These are phyloP conservation scores for Ceratocystis cubensis DNA, from an alignment of 2,329 filamentous ascomycete species.

Conservation along the genomic window DNA sequence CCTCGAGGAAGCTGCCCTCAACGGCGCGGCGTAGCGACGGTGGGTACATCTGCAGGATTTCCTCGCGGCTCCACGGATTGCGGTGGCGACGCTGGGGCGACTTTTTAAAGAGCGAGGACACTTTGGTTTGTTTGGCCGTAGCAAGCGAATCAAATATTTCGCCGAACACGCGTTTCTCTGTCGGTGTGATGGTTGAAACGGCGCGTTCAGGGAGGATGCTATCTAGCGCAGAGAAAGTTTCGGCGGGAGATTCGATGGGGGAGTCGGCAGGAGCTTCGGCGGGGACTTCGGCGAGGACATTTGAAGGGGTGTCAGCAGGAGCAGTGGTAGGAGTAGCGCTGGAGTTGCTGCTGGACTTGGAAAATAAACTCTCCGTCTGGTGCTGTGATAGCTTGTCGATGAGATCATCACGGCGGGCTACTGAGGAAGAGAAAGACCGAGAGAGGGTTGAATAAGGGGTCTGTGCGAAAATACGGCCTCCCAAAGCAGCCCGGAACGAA, in stretches of 20 bases:
- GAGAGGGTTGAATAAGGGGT: neutral
- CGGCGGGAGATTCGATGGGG: neutral
- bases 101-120: conserved; percentile 8
- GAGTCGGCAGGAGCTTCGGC: neutral
- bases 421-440: neutral
- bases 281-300: neutral
- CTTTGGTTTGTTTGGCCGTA: conserved; percentile 10
- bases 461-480: neutral
- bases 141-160: conserved; percentile 40
- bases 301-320: no score
- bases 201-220: conserved; percentile 8
- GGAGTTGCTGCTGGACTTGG: neutral
- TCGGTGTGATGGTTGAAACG: conserved; percentile 43
- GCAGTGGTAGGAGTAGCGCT: neutral
- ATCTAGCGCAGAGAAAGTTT: neutral
- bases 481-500: neutral
- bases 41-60: conserved; percentile 31
- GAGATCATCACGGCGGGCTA: neutral
- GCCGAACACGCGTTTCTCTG: conserved; percentile 46
- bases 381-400: neutral
- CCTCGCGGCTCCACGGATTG: conserved; percentile 24
- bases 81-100: neutral
- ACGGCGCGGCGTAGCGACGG: conserved; percentile 31
- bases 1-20: conserved; percentile 31
- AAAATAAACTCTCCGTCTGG: neutral